These are phyloP conservation scores for Mrakia blollopis DNA, from an alignment of 768 basidiomycete genomes.

Conservation along the genomic window DNA sequence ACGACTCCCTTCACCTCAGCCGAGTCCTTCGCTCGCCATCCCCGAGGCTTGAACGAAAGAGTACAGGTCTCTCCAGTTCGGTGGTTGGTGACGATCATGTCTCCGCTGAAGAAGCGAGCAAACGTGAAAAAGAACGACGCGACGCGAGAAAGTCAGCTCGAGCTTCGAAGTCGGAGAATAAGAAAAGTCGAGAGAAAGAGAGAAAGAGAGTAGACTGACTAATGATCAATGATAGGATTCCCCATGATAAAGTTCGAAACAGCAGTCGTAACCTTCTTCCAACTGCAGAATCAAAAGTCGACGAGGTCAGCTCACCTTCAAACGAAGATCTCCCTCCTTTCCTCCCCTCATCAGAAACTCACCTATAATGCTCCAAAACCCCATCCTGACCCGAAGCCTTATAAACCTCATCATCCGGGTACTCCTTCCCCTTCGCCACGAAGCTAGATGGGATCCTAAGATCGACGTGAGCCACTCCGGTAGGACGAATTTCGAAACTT, in stretches of 20 bases:
- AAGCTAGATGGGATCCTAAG: conserved; percentile 66
- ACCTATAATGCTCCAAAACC: conserved; percentile 74
- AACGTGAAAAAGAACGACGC: not conserved
- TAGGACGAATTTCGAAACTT: conserved; percentile 92
- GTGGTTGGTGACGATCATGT: conserved; percentile 87
- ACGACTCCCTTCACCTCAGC: conserved; percentile 89
- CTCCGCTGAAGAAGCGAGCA: conserved; percentile 49
- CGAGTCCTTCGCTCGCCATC: conserved; percentile 87
- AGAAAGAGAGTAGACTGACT: conserved; percentile 46
- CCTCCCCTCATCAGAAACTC: not conserved
- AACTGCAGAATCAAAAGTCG: conserved; percentile 47
- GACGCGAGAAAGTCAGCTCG: not conserved
- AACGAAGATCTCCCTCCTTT: not conserved
- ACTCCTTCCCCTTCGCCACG: conserved; percentile 48
- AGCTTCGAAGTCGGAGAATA: not conserved
- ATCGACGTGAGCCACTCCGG: conserved; percentile 86
- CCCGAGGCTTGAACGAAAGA: conserved; percentile 90
- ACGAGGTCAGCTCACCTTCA: not conserved
- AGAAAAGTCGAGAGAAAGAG: not conserved
- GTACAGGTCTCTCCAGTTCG: conserved; percentile 80
- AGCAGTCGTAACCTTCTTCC: conserved; percentile 90
- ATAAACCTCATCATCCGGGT: conserved; percentile 33
- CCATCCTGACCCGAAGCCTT: conserved; percentile 34
- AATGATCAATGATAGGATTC: conserved; percentile 79
- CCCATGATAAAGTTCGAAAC: conserved; percentile 83